Conservation (phyloP, 345 rosid species). For the Clarkia xantiana region DNA sequence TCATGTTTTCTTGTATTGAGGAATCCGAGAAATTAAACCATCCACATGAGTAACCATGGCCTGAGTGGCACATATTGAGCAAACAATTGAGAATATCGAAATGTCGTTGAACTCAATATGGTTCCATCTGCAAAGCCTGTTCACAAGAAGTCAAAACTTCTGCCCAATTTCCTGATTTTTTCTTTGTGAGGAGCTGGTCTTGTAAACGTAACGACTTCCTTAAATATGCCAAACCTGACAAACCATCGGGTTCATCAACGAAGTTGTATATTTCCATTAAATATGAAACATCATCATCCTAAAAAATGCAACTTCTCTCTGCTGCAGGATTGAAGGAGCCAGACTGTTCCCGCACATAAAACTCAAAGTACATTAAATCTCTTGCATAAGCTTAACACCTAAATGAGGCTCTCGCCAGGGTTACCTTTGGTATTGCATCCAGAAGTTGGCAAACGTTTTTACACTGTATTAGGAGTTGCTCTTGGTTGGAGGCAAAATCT, state of each 20-base stretch:
- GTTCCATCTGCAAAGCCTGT: constrained; percentile 95
- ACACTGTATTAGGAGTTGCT: constrained; percentile 66
- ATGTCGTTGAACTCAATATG: constrained; percentile 76
- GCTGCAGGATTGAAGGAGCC: constrained; percentile 96
- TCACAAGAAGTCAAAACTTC: constrained; percentile 90
- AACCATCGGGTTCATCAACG: constrained; percentile 90
- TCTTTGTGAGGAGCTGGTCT: constrained; percentile 72
- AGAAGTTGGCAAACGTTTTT: constrained; percentile 81
- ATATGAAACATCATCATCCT: constrained; percentile 81
- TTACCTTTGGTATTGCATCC: constrained; percentile 70
- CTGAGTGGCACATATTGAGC: constrained; percentile 90
- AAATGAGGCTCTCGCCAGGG: constrained; percentile 82
- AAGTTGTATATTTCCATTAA: constrained; percentile 89
- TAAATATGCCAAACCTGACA: constrained; percentile 79
- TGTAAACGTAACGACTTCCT: constrained; percentile 70
- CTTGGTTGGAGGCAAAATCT: constrained; percentile 34
- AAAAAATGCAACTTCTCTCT: constrained; percentile 69
- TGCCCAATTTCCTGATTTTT: constrained; percentile 92
- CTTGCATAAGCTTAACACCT: constrained; percentile 94
- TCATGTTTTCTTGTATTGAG: constrained; percentile 88
- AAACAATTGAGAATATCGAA: constrained; percentile 89
- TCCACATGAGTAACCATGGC: constrained; percentile 95
- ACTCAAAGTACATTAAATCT: constrained; percentile 91
- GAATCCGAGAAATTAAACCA: constrained; percentile 81
- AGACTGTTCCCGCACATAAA: constrained; percentile 69